These are phyloP conservation scores for Coemansia sp. DNA, from an alignment of 192 early-diverging fungal genomes.

Conservation along the genomic window DNA sequence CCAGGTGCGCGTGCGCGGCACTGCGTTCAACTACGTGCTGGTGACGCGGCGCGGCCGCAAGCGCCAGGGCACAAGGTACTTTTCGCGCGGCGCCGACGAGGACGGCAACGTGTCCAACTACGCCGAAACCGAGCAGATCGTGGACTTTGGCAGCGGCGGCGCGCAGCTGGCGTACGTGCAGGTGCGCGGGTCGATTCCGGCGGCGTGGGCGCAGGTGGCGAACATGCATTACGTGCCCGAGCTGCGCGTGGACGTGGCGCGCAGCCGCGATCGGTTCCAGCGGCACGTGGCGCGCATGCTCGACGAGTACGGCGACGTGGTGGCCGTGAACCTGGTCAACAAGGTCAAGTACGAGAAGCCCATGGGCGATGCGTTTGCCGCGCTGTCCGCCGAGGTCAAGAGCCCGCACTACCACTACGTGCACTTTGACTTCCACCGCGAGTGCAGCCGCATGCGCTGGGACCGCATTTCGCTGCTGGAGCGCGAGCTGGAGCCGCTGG, in stretches of 20 bases:
- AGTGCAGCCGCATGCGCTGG: conserved; percentile 96
- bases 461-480: conserved; percentile 79
- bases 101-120: conserved; percentile 94
- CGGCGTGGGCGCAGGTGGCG: conserved; percentile 90
- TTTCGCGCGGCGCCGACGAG: conserved; percentile 88
- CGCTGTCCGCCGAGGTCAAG: conserved; percentile 58
- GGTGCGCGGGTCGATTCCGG: conserved; percentile 90
- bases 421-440: conserved; percentile 97
- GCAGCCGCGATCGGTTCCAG: conserved; percentile 34
- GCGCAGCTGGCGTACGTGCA: conserved; percentile 76
- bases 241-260: conserved; percentile 63
- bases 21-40: conserved; percentile 73
- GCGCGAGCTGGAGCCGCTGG: conserved; percentile 68
- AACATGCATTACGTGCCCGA: conserved; percentile 90
- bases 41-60: conserved; percentile 79
- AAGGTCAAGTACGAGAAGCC: conserved; percentile 86
- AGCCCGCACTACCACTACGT: conserved; percentile 63
- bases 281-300: conserved; percentile 43
- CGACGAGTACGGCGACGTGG: conserved; percentile 70
- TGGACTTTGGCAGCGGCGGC: conserved; percentile 53
- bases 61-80: conserved; percentile 85
- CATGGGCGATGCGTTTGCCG: conserved; percentile 76
- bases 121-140: conserved; percentile 95
- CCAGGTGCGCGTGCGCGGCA: conserved; percentile 58
- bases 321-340: conserved; percentile 92